Conservation (phyloP, 441 rosid species). For the Macaranga tanarius region DNA sequence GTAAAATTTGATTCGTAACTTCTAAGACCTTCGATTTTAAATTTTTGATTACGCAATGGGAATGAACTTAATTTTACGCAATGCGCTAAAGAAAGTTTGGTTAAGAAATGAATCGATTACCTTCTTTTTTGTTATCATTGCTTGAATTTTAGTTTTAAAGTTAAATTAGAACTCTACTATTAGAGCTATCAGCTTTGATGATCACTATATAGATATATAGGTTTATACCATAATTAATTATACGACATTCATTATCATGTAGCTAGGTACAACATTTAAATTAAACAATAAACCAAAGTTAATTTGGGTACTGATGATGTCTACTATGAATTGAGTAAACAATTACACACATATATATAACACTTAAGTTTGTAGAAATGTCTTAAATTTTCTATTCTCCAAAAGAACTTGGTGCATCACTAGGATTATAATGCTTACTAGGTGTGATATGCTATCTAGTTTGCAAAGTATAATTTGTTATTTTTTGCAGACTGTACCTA, state of each 20-base stretch:
- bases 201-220: conserved; percentile 14
- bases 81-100: conserved; percentile 8
- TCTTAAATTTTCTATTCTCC: background rate
- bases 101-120: conserved; percentile 26
- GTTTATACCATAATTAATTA: conserved; percentile 7
- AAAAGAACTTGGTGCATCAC: no score
- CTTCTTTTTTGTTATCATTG: conserved; percentile 18
- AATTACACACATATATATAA: background rate
- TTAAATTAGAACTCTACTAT: conserved; percentile 11
- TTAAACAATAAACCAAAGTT: background rate
- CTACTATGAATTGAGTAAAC: no score
- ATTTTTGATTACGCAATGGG: conserved; percentile 27
- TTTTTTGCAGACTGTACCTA: conserved; percentile 9
- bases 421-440: background rate
- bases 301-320: background rate
- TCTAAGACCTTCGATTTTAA: conserved; percentile 31
- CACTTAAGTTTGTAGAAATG: background rate
- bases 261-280: background rate
- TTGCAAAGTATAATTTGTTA: conserved; percentile 7
- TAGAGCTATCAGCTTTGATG: background rate
- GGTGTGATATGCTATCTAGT: conserved; percentile 4
- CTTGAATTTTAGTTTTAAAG: background rate
- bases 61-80: conserved; percentile 25
- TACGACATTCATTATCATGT: background rate
- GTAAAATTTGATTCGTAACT: conserved; percentile 31